Evolutionary conservation across 768 basidiomycete species (phyloP).

Genomic region (Coprinellus aureogranulatus): DNA sequence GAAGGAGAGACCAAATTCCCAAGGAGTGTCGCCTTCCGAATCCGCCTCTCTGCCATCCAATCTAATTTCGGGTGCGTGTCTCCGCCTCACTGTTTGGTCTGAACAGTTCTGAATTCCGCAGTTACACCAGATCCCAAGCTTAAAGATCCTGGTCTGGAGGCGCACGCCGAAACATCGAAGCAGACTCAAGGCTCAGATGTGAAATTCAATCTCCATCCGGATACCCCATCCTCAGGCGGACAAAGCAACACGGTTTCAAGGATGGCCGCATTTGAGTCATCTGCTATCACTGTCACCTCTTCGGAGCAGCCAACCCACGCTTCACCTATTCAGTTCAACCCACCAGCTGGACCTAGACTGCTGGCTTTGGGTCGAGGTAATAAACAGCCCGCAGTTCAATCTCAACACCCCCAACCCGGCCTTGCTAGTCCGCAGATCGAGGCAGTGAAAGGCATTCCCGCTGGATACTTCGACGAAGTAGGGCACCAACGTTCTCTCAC

Average conservation of each 20-base stretch:
- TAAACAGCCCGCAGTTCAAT: conserved; percentile 24
- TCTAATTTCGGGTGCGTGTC: too few species aligned
- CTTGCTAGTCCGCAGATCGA: not conserved
- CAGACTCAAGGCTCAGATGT: too few species aligned
- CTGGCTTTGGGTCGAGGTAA: conserved; percentile 43
- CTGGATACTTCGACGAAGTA: conserved; percentile 57
- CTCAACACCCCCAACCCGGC: not conserved
- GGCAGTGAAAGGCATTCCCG: not conserved
- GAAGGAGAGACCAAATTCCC: conserved; percentile 46
- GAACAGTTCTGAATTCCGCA: too few species aligned
- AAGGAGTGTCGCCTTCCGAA: conserved; percentile 14
- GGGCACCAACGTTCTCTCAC: conserved; percentile 13
- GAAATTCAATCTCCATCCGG: too few species aligned
- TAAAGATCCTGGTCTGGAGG: too few species aligned
- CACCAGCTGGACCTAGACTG: conserved; percentile 50
- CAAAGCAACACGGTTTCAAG: too few species aligned
- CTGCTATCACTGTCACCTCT: conserved; percentile 9
- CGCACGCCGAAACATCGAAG: too few species aligned
- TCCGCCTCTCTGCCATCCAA: not conserved
- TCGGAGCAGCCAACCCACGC: conserved; percentile 12
- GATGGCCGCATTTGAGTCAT: too few species aligned
- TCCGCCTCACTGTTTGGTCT: too few species aligned
- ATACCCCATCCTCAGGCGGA: too few species aligned
- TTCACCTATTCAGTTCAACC: conserved; percentile 27
- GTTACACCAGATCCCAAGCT: too few species aligned